Percentiles rank a stretch among this genome's conserved stretches.
These are phyloP conservation scores for Claviceps cyperi DNA, from an alignment of 2,329 filamentous ascomycete genomes.

Conservation along the genomic window DNA sequence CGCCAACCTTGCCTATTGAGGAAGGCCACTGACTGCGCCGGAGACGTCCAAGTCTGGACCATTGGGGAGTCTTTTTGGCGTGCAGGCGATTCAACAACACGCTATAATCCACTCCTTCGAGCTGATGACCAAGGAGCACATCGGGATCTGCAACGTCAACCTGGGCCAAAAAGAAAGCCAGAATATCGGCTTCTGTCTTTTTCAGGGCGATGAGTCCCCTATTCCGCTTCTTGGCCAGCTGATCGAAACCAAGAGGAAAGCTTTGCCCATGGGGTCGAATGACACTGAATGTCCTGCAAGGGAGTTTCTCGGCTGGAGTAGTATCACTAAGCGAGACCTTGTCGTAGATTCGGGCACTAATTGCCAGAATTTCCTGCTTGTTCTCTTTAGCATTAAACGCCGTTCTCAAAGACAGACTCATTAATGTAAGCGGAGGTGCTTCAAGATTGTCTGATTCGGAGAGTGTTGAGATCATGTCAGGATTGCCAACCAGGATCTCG, in stretches of 20 bases:
- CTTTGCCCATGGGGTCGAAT: slow-evolving; percentile 64
- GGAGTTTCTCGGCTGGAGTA: slow-evolving; percentile 74
- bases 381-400: slow-evolving; percentile 83
- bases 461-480: slow-evolving; percentile 57
- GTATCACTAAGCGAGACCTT: slow-evolving; percentile 79
- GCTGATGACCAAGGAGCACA: slow-evolving; percentile 81
- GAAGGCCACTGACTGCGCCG: slow-evolving; percentile 76
- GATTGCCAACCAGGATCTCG: slow-evolving; percentile 69
- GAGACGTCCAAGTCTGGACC: slow-evolving; percentile 84
- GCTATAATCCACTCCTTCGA: slow-evolving; percentile 96
- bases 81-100: slow-evolving; percentile 74
- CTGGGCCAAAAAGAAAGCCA: slow-evolving; percentile 80
- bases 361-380: slow-evolving; percentile 87
- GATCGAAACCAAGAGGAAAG: slow-evolving; percentile 81
- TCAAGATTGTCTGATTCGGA: slow-evolving; percentile 71
- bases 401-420: slow-evolving; percentile 84
- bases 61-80: slow-evolving; percentile 82
- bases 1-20: slow-evolving; percentile 70
- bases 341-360: slow-evolving; percentile 85
- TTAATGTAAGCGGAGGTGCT: slow-evolving; percentile 78
- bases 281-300: slow-evolving; percentile 80
- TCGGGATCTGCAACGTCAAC: slow-evolving; percentile 83
- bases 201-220: slow-evolving; percentile 66
- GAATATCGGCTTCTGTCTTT: slow-evolving; percentile 70
- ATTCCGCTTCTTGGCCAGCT: slow-evolving; percentile 54